Percentiles rank a stretch among this genome's conserved stretches.
Conservation (phyloP, 2,329 filamentous ascomycete genomes). For the Esteya vermicola region DNA sequence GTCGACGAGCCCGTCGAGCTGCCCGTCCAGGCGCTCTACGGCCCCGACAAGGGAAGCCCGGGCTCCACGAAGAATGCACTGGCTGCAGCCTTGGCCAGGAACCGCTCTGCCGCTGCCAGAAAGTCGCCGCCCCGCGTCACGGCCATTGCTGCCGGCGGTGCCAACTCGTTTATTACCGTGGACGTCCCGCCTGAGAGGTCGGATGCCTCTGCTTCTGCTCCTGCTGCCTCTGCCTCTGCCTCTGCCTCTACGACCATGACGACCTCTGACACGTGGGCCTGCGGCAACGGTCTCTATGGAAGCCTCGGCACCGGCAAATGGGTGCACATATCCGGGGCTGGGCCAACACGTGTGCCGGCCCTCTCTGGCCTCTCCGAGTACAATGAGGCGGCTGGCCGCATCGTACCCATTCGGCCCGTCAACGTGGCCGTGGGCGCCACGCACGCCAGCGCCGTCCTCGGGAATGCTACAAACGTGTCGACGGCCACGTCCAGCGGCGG, state of each 20-base stretch:
- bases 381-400: slow-evolving; percentile 54
- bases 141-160: slow-evolving; percentile 69
- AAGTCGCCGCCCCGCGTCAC: slow-evolving; percentile 51
- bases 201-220: too few species aligned
- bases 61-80: too few species aligned
- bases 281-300: slow-evolving; percentile 74
- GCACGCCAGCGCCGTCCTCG: slow-evolving; percentile 71
- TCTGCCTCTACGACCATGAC: background rate
- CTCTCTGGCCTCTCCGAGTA: slow-evolving; percentile 79
- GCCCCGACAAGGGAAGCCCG: background rate
- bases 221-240: slow-evolving; percentile 24
- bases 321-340: slow-evolving; percentile 66
- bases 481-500: slow-evolving; percentile 33
- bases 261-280: slow-evolving; percentile 71
- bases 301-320: slow-evolving; percentile 74
- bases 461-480: slow-evolving; percentile 58
- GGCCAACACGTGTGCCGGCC: slow-evolving; percentile 65
- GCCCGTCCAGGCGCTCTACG: slow-evolving; percentile 58
- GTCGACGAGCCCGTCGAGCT: slow-evolving; percentile 59
- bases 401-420: slow-evolving; percentile 65
- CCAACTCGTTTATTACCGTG: slow-evolving; percentile 76
- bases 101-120: too few species aligned
- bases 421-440: slow-evolving; percentile 62
- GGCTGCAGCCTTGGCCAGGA: too few species aligned
- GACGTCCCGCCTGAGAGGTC: slow-evolving; percentile 61